Evolutionary conservation across 225 moss, liverwort and hornwort genomes (phyloP).

Genomic region (Asterella californica): DNA sequence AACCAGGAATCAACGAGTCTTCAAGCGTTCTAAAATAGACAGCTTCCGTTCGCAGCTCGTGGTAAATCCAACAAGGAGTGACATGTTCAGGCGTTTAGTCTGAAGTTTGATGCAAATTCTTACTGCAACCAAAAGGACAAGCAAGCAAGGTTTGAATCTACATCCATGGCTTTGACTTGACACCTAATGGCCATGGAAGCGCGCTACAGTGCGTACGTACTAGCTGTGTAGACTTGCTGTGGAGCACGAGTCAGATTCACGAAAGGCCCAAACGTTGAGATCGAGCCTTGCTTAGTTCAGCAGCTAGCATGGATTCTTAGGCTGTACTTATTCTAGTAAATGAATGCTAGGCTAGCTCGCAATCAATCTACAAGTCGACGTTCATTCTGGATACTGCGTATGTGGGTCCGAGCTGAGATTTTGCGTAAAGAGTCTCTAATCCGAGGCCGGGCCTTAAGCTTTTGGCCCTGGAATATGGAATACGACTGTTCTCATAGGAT

Average conservation of each 20-base stretch:
- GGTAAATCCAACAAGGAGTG: not conserved
- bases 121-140: not conserved
- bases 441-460: not conserved
- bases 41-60: not conserved
- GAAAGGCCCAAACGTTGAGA: not conserved
- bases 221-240: not conserved
- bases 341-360: not conserved
- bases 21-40: not conserved
- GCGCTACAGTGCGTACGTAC: too few species aligned
- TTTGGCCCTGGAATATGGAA: not conserved
- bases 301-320: not conserved
- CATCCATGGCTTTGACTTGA: not conserved
- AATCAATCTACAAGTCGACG: not conserved
- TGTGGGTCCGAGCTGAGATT: not conserved
- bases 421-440: too few species aligned
- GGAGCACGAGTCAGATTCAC: not conserved
- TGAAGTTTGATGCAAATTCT: not conserved
- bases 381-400: not conserved
- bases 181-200: not conserved
- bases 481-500: not conserved
- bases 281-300: not conserved
- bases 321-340: not conserved
- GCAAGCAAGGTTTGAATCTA: not conserved
- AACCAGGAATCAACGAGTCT: slow-evolving; percentile 1
- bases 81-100: not conserved